Conservation (phyloP, 192 early-diverging fungal genomes). For the Chytriomyces sp. region DNA sequence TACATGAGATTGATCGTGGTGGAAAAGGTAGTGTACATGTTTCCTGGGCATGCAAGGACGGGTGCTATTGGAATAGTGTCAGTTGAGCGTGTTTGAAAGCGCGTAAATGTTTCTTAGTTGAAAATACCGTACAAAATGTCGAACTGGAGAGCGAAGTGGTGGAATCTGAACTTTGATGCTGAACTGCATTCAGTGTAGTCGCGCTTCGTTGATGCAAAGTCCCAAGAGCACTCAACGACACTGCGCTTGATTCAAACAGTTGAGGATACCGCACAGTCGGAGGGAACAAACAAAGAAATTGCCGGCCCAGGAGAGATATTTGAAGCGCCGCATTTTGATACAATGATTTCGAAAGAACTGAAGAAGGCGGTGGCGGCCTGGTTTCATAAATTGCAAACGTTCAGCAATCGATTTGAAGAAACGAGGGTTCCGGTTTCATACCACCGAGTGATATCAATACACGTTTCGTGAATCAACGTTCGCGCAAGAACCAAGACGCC, state of each 20-base stretch:
- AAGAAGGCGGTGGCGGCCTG: conserved; percentile 54
- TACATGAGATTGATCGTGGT: conserved; percentile 80
- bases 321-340: conserved; percentile 41
- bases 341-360: conserved; percentile 33
- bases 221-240: too few relatives aligned
- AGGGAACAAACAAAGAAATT: conserved; percentile 41
- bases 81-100: background rate
- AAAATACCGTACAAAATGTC: too few relatives aligned
- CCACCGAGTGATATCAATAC: conserved; percentile 75
- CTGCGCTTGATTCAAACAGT: conserved; percentile 54
- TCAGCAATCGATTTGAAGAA: conserved; percentile 6
- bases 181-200: too few relatives aligned
- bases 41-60: conserved; percentile 55
- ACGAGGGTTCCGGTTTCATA: conserved; percentile 55
- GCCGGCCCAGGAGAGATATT: conserved; percentile 44
- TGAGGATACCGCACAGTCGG: conserved; percentile 66
- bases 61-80: conserved; percentile 47
- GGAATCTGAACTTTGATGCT: too few relatives aligned
- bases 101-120: background rate
- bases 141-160: too few relatives aligned
- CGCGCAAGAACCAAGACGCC: conserved; percentile 55
- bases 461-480: conserved; percentile 74
- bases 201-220: too few relatives aligned
- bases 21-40: conserved; percentile 80
- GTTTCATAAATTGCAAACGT: background rate